Percentiles rank a stretch among this genome's conserved stretches.
Evolutionary conservation across 768 basidiomycete genomes (phyloP).

Genomic region (Trichaptum fuscoviolaceum): DNA sequence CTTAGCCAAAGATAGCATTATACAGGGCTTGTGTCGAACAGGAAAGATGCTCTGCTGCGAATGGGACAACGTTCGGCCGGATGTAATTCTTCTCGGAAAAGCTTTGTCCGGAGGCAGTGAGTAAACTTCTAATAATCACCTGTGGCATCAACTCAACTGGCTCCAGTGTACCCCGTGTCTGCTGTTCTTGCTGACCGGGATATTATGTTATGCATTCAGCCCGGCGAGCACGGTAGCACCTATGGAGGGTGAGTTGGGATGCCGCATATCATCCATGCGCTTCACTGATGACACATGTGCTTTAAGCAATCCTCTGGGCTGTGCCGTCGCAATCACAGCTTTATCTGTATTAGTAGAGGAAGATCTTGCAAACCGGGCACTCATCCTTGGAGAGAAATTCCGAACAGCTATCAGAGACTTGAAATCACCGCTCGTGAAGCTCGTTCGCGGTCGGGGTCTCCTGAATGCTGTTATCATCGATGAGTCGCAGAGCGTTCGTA

Average conservation of each 20-base stretch:
- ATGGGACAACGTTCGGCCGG: slow-evolving; percentile 83
- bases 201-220: slow-evolving; percentile 91
- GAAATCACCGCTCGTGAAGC: slow-evolving; percentile 64
- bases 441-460: slow-evolving; percentile 82
- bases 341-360: slow-evolving; percentile 89
- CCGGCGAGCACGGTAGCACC: slow-evolving; percentile 94
- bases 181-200: slow-evolving; percentile 87
- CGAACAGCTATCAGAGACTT: slow-evolving; percentile 54
- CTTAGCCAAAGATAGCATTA: slow-evolving; percentile 6
- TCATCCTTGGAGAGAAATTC: slow-evolving; percentile 76
- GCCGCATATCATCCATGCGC: slow-evolving; percentile 5
- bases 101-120: slow-evolving; percentile 91
- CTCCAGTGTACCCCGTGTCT: slow-evolving; percentile 88
- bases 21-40: slow-evolving; percentile 82
- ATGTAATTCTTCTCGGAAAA: slow-evolving; percentile 91
- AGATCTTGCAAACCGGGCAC: slow-evolving; percentile 75
- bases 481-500: slow-evolving; percentile 68
- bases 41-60: slow-evolving; percentile 92
- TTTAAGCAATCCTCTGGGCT: slow-evolving; percentile 84
- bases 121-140: slow-evolving; percentile 22
- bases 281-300: slow-evolving; percentile 5
- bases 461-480: slow-evolving; percentile 94
- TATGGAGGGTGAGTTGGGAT: slow-evolving; percentile 76
- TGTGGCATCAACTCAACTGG: neutral
- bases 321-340: slow-evolving; percentile 93